Base-by-base conservation (phyloP, 2,329 filamentous ascomycete species). In the Daldinia sp. region DNA sequence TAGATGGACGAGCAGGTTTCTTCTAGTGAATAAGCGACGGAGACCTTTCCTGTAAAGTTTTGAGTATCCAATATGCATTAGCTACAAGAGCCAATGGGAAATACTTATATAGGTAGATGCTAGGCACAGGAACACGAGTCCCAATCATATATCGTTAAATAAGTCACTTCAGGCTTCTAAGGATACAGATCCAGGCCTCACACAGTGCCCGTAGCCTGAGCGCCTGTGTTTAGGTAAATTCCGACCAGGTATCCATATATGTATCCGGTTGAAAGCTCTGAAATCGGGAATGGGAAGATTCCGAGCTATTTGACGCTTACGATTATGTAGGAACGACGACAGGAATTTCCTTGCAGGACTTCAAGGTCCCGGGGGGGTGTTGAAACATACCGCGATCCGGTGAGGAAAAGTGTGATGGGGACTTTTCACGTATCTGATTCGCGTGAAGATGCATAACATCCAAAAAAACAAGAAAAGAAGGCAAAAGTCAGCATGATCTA, bases 151-250 rank as follows among this genome's bases (percentile, higher is more conserved):
- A 49, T 19, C 52, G 15, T 15, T 52, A 61, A 60, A 58, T 45
- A 53, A 56, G 17, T 23, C 57, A 39, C 15, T 29, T 32, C 29
- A 15, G 25, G 19, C 43, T 25, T 47, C 15, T n/a, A 23, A 51
- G 1, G 32, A 35, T 27, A 15, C 10, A 37, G 9, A 23, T 30
- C 10, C 11, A 50, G 17, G 27, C 15, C 30, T 63, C 51, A 61
- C 64, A 67, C 61, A 32, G 64, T 67, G 61, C 19, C 58, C 34
- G 19, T 58, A 52, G 34, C 25, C n/a, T n/a, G 8, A 49, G 15
- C 7, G 25, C 45, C 15, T 47, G 56, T 53, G 47, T 25, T 25
- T 23, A 51, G 19, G 17, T 39, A 39, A 4, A 43, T 54, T 45
- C 37, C 53, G 35, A 25, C 49, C 37, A 37, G 30, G 30, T 25